Evolutionary conservation across 352 stramenopile species (phyloP), one percentile per base, ranked within the genome.

Genomic region (Phytophthora sp.): DNA sequence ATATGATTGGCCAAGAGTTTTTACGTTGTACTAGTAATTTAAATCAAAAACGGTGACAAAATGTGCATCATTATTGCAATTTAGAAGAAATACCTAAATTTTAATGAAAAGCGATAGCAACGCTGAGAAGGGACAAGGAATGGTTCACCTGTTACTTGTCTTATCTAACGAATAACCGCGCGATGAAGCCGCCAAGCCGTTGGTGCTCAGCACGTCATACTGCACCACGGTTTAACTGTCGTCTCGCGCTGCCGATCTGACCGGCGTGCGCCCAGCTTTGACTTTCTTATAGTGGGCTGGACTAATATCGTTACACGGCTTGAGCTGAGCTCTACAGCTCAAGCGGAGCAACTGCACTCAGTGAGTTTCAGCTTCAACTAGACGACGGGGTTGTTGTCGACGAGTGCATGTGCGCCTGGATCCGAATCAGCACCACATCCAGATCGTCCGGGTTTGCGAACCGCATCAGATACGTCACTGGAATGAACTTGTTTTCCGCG

Each of bases 381-480:
- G 56, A 75, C 16, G 71, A 73, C 15, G 51, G 27, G 21, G 36
- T 45, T 55, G 63, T 38, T 68, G 61, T 57, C 45, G 69, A 71
- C 47, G 59, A 64, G 31, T 68, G 57, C 54, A 84, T 57, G 66
- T 82, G 75, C 47, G 63, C 49, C 53, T 79, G 71, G 30, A 91
- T 74, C 68, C 63, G 69, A 42, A 66, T 53, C 49, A 85, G 71
- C 50, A 91, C 77, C 2, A 74, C 45, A 51, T 85, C 60, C 47
- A 91, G 63, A 63, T 93, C 82, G 6, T 91, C 81, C 12, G 71
- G 69, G n/a, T 64, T 73, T 30, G 65, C 80, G 20, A 91, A 88
- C 29, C 83, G 85, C 57, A 88, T 73, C 45, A 93, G 68, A 70
- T 91, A 91, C 66, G 85, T 91, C 50, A 74, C 72, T n/a, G 85